A percentile compares a stretch with the other conserved stretches of the same genome.
Conservation (phyloP, 148 eudicot species). For the Gaultheria prostrata region DNA sequence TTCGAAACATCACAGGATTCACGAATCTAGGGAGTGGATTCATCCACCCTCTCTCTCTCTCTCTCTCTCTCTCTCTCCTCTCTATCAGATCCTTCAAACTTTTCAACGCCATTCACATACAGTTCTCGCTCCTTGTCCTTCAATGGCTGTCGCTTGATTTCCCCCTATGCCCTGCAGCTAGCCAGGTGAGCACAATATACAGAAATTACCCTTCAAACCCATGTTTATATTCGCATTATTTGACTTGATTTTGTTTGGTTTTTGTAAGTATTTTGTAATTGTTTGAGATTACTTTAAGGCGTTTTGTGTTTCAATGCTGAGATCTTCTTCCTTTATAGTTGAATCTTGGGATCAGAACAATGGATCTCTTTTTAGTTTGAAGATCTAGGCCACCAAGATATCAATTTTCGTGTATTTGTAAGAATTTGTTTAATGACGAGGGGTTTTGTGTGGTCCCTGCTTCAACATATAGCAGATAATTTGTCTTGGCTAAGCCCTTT, state of each 20-base stretch:
- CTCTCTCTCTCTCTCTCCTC: neutral
- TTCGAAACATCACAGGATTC: conserved; percentile 1
- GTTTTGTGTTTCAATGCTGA: neutral
- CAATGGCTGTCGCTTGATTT: neutral
- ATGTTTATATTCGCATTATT: neutral
- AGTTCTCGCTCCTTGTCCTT: neutral
- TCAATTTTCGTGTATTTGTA: neutral
- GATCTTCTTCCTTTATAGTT: neutral
- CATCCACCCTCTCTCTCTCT: neutral
- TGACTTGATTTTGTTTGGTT: neutral
- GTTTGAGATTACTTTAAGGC: neutral
- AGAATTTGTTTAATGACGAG: neutral
- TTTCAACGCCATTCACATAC: neutral
- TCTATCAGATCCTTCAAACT: neutral
- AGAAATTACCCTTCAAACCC: neutral
- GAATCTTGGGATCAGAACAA: neutral
- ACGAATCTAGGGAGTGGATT: neutral
- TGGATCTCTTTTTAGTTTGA: conserved; percentile 17
- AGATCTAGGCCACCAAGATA: conserved; percentile 16
- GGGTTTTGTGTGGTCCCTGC: neutral
- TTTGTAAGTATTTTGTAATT: neutral
- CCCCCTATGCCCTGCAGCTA: neutral
- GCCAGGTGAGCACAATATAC: neutral
- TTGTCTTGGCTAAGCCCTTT: neutral
- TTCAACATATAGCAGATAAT: neutral